phyloP scores from a whole-genome alignment of 345 rosid species.

The Eucalyptus marginata region DNA sequence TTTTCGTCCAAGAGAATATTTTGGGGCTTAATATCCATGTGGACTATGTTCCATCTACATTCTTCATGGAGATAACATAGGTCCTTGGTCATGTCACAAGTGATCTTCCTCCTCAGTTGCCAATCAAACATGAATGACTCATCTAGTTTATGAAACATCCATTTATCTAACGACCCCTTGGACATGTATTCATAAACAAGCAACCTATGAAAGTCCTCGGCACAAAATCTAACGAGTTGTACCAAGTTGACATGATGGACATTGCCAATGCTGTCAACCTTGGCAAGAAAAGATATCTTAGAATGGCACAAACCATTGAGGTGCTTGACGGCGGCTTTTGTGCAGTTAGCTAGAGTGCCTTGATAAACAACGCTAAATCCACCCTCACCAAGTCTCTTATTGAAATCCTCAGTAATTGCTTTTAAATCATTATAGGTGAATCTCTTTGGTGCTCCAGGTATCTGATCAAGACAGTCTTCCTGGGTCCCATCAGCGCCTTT shows the following conservation, averaged over 20 bases:
- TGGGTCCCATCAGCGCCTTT: not conserved
- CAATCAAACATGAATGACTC: not conserved
- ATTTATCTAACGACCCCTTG: not conserved
- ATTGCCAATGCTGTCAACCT: not conserved
- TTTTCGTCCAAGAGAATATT: not conserved
- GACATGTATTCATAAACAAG: slow-evolving; percentile 6
- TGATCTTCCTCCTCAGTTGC: not conserved
- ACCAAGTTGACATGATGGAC: not conserved
- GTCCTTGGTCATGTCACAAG: not conserved
- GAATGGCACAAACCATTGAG: not conserved
- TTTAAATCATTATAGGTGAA: not conserved
- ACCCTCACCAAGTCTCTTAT: not conserved
- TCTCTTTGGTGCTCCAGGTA: not conserved
- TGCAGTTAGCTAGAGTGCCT: not conserved
- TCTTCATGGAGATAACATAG: not conserved
- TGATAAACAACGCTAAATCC: not conserved
- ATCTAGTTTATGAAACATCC: not conserved
- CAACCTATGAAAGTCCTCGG: not conserved
- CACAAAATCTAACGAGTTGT: not conserved
- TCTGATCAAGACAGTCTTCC: not conserved
- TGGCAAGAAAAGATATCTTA: not conserved
- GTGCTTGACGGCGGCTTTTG: not conserved
- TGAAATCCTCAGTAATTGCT: not conserved
- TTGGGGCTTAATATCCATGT: not conserved
- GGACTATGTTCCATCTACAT: not conserved